A percentile compares a stretch with the other conserved stretches of the same genome.
Conservation (phyloP, 495 filamentous ascomycete genomes). For the Parachaetomium inaequale region DNA sequence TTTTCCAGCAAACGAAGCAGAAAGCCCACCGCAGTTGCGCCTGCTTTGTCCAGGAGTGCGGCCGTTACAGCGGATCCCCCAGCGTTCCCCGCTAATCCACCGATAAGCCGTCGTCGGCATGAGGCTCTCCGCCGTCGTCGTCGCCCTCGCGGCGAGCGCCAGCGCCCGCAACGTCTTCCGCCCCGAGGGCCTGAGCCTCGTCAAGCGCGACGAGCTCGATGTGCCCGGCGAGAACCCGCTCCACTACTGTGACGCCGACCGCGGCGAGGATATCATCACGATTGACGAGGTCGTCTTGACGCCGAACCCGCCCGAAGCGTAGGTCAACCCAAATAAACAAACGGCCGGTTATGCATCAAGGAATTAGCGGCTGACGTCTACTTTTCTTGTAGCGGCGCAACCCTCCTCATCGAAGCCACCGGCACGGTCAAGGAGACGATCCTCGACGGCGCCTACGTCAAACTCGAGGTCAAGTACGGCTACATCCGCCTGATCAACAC, state of each 20-base stretch:
- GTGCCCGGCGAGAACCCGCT: constrained; percentile 77
- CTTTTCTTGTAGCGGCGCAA: constrained; percentile 58
- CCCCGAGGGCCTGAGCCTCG: constrained; percentile 31
- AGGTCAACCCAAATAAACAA: constrained; percentile 39
- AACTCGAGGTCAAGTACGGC: constrained; percentile 87
- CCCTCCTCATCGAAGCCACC: constrained; percentile 72
- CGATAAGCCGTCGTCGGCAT: constrained; percentile 29
- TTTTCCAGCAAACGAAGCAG: neutral
- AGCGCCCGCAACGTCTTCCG: constrained; percentile 42
- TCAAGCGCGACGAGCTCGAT: constrained; percentile 37
- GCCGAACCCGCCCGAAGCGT: constrained; percentile 88
- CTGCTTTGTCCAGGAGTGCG: neutral
- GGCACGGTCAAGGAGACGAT: constrained; percentile 68
- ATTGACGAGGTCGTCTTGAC: constrained; percentile 75
- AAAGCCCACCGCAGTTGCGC: neutral
- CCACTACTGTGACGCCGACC: constrained; percentile 64
- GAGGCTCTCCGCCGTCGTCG: constrained; percentile 41
- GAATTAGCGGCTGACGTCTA: constrained; percentile 10
- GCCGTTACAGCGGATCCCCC: neutral
- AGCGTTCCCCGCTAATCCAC: neutral
- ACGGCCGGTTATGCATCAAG: too few species aligned
- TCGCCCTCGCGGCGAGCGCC: constrained; percentile 40
- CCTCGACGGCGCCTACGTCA: constrained; percentile 71
- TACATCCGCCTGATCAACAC: constrained; percentile 83
- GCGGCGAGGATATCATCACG: constrained; percentile 58